These are phyloP conservation scores for Colletotrichum kahawae DNA, from an alignment of 2,329 filamentous ascomycete genomes.

Conservation along the genomic window DNA sequence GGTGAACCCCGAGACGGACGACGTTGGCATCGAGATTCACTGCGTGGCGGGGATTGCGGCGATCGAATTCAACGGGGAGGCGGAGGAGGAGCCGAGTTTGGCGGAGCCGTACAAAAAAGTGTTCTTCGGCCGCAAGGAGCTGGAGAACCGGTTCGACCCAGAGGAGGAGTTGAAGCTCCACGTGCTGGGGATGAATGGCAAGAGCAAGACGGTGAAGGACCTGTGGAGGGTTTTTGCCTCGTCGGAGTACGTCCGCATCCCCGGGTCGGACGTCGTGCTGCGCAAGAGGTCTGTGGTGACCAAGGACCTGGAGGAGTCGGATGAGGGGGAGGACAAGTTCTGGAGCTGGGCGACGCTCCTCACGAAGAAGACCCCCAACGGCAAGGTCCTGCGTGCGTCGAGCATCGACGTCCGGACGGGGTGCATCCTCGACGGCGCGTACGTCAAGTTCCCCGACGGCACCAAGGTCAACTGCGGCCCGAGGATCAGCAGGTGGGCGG, in stretches of 20 bases:
- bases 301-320: neutral
- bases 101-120: neutral
- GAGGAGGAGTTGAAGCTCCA: conserved; percentile 41
- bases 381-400: conserved; percentile 39
- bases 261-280: conserved; percentile 40
- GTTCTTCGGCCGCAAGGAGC: conserved; percentile 27
- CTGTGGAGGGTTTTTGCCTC: conserved; percentile 37
- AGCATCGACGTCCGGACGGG: conserved; percentile 51
- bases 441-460: conserved; percentile 49
- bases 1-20: conserved; percentile 21
- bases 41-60: conserved; percentile 23
- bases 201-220: conserved; percentile 32
- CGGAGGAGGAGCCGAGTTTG: conserved; percentile 9
- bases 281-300: conserved; percentile 30
- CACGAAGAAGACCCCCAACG: conserved; percentile 31
- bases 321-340: neutral
- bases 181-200: conserved; percentile 45
- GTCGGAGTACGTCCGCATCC: conserved; percentile 39
- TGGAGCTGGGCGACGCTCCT: conserved; percentile 38
- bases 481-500: conserved; percentile 16
- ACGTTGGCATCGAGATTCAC: conserved; percentile 26
- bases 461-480: conserved; percentile 47
- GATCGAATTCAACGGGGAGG: conserved; percentile 19
- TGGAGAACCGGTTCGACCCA: conserved; percentile 36
- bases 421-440: conserved; percentile 46